Evolutionary conservation across 768 basidiomycete genomes (phyloP).

Genomic region (Russula abietina): DNA sequence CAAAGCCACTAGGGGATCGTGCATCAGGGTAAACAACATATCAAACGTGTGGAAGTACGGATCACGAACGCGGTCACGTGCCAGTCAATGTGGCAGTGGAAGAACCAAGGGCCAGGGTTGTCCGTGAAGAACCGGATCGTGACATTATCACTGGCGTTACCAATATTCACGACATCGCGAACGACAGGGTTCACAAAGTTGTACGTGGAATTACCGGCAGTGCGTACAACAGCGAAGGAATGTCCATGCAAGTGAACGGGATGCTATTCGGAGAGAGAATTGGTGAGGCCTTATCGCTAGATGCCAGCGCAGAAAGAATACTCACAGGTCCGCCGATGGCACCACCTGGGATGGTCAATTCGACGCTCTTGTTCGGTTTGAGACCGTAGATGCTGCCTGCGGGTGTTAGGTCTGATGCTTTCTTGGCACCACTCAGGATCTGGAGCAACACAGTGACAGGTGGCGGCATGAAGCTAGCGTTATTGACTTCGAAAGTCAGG

Average conservation of each 20-base stretch:
- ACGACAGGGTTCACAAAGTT: slow-evolving; percentile 21
- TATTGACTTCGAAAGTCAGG: slow-evolving; percentile 30
- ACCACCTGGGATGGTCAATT: slow-evolving; percentile 42
- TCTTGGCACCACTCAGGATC: slow-evolving; percentile 47
- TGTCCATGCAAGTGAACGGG: slow-evolving; percentile 23
- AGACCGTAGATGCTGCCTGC: slow-evolving; percentile 43
- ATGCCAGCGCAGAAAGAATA: background rate
- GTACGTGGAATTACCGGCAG: slow-evolving; percentile 13
- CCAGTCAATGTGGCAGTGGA: slow-evolving; percentile 33
- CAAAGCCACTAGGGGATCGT: slow-evolving; percentile 7
- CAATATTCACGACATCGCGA: slow-evolving; percentile 26
- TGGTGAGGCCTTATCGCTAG: background rate
- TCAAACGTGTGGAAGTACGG: slow-evolving; percentile 32
- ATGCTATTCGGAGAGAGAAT: background rate
- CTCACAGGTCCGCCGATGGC: slow-evolving; percentile 30
- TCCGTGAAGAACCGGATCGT: slow-evolving; percentile 31
- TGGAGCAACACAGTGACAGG: slow-evolving; percentile 51
- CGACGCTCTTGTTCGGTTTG: slow-evolving; percentile 42
- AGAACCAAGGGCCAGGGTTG: slow-evolving; percentile 30
- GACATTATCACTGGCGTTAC: slow-evolving; percentile 11
- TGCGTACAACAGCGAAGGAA: slow-evolving; percentile 12
- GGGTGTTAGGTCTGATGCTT: slow-evolving; percentile 45
- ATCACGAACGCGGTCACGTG: slow-evolving; percentile 42
- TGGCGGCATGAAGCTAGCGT: slow-evolving; percentile 36
- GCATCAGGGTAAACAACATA: slow-evolving; percentile 25